Evolutionary conservation across 305 asterid genomes (phyloP).

Genomic region (Fraxinus albicans): DNA sequence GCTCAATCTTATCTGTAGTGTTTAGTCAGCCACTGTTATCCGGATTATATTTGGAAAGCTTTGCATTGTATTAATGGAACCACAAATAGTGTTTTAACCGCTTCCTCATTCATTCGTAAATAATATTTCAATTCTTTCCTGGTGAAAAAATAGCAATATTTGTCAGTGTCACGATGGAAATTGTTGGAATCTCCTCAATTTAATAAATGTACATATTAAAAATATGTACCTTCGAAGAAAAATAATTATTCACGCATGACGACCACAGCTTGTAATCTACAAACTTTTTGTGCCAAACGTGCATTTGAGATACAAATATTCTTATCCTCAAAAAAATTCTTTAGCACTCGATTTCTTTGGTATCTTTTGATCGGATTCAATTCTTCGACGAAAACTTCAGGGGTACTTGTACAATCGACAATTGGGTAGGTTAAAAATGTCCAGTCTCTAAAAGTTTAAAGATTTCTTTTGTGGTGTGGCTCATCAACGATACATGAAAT

Average conservation of each 20-base stretch:
- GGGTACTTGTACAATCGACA: background rate
- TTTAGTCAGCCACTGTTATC: slow-evolving; percentile 30
- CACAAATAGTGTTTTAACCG: slow-evolving; percentile 37
- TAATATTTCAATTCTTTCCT: slow-evolving; percentile 28
- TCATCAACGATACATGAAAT: too few species aligned
- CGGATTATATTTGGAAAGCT: slow-evolving; percentile 38
- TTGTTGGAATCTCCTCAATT: background rate
- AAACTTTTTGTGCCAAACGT: too few species aligned
- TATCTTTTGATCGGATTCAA: background rate
- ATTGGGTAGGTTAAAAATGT: too few species aligned
- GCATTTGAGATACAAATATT: too few species aligned
- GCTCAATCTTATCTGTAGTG: slow-evolving; percentile 31
- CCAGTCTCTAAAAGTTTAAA: too few species aligned
- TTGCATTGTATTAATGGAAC: slow-evolving; percentile 44
- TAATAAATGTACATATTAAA: too few species aligned
- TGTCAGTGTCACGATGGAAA: background rate
- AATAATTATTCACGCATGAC: too few species aligned
- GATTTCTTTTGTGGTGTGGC: too few species aligned
- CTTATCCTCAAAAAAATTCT: too few species aligned
- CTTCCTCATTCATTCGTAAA: slow-evolving; percentile 48
- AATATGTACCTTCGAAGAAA: too few species aligned
- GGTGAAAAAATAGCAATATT: background rate
- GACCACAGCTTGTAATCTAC: too few species aligned
- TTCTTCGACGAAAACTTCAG: background rate
- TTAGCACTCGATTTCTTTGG: background rate